phyloP scores from a whole-genome alignment of 2,329 filamentous ascomycete genomes.

The Hypoxylon sp. region DNA sequence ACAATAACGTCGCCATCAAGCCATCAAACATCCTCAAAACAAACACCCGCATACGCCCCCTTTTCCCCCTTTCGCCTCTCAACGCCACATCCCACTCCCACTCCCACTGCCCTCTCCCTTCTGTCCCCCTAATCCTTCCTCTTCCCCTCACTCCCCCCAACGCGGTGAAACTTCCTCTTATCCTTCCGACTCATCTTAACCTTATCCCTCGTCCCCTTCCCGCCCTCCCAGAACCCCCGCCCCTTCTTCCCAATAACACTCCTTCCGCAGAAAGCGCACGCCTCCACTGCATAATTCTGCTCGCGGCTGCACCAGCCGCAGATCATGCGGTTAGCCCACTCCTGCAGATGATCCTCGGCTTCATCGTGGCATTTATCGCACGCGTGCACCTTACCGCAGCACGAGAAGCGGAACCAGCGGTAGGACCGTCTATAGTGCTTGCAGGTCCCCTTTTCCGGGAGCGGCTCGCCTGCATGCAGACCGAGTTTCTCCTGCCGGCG shows the following conservation, averaged over 20 bases:
- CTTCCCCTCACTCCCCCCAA: constrained; percentile 61
- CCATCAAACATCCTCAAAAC: background rate
- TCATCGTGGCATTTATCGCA: constrained; percentile 83
- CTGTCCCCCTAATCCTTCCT: constrained; percentile 53
- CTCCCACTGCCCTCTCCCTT: too few relatives aligned
- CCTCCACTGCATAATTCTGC: constrained; percentile 82
- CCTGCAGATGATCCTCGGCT: constrained; percentile 78
- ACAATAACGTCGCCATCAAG: background rate
- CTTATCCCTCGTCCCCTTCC: constrained; percentile 83
- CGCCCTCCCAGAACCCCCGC: constrained; percentile 87
- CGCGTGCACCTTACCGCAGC: constrained; percentile 71
- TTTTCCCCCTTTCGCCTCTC: background rate
- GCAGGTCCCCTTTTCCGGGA: constrained; percentile 69
- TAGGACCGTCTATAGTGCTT: constrained; percentile 71
- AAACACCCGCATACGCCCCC: background rate
- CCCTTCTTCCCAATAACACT: constrained; percentile 76
- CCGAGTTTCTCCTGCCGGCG: constrained; percentile 69
- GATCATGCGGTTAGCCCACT: constrained; percentile 88
- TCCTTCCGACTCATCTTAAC: constrained; percentile 81
- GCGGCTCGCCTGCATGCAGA: constrained; percentile 69
- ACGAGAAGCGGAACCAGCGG: constrained; percentile 76
- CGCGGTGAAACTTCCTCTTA: constrained; percentile 78
- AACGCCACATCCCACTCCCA: constrained; percentile 2
- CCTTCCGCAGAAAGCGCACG: constrained; percentile 80
- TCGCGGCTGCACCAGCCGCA: constrained; percentile 86